Percentiles rank a stretch among this genome's conserved stretches.
These are phyloP conservation scores for Earliella scabrosa DNA, from an alignment of 1,284 basidiomycete species.

Conservation along the genomic window DNA sequence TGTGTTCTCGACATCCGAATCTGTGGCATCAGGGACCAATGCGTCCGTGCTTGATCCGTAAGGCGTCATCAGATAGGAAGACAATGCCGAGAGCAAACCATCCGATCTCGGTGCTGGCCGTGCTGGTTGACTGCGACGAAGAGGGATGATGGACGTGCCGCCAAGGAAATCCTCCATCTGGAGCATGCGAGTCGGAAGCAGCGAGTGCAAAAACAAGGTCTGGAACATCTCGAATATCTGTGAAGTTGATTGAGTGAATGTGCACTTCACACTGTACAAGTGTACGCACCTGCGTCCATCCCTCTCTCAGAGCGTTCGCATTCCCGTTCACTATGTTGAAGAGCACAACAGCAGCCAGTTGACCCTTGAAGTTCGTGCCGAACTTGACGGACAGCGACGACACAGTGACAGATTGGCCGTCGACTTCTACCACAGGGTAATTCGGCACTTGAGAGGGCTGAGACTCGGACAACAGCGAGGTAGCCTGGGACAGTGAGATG, in stretches of 20 bases:
- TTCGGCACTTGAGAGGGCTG: constrained; percentile 78
- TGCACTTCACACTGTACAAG: too few species aligned
- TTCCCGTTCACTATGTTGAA: constrained; percentile 99
- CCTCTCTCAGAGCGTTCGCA: constrained; percentile 91
- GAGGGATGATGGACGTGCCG: constrained; percentile 86
- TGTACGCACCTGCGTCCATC: constrained; percentile 81
- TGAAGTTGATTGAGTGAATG: constrained; percentile 1
- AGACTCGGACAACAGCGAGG: constrained; percentile 78
- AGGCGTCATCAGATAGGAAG: constrained; percentile 96
- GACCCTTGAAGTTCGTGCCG: constrained; percentile 94
- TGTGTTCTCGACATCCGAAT: constrained; percentile 92
- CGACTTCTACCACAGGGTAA: constrained; percentile 92
- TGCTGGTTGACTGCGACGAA: constrained; percentile 76
- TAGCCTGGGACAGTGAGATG: constrained; percentile 88
- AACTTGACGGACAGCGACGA: constrained; percentile 93
- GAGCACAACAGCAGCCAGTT: constrained; percentile 95
- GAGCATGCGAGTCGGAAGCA: constrained; percentile 88
- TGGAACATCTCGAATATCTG: constrained; percentile 99
- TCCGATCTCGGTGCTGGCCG: constrained; percentile 73
- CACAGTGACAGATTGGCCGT: constrained; percentile 87
- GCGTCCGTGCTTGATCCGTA: constrained; percentile 78
- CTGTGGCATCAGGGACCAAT: constrained; percentile 81
- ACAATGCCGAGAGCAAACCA: constrained; percentile 91
- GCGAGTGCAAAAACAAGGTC: constrained; percentile 92
- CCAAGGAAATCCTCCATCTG: constrained; percentile 97